A percentile compares a stretch with the other conserved stretches of the same genome.
These are phyloP conservation scores for Ogataea hybrid DNA, from an alignment of 1,139 yeast genomes.

Conservation along the genomic window DNA sequence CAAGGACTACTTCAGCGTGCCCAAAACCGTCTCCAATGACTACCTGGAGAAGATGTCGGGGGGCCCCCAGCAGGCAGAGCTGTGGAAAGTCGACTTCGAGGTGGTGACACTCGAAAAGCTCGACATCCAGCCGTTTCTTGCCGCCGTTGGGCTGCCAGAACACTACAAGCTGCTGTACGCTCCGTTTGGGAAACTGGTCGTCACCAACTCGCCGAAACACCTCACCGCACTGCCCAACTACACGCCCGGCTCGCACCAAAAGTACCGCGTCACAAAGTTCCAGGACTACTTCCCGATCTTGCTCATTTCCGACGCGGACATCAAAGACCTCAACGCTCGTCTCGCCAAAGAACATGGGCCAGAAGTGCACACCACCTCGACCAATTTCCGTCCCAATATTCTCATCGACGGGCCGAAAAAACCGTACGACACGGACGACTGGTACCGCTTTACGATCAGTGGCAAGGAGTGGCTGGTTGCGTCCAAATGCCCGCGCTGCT, in stretches of 20 bases:
- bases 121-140: slow-evolving; percentile 13
- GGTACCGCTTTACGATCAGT: slow-evolving; percentile 19
- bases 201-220: slow-evolving; percentile 20
- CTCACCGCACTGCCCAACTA: slow-evolving; percentile 7
- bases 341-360: slow-evolving; percentile 1
- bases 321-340: slow-evolving; percentile 13
- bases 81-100: slow-evolving; percentile 26
- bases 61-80: slow-evolving; percentile 13
- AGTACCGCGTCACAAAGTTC: slow-evolving; percentile 20
- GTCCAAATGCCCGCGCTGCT: slow-evolving; percentile 26
- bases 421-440: slow-evolving; percentile 23
- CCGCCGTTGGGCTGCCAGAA: slow-evolving; percentile 1
- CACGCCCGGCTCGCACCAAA: slow-evolving; percentile 6
- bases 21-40: slow-evolving; percentile 10
- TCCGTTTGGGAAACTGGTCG: slow-evolving; percentile 20
- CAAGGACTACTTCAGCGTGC: slow-evolving; percentile 16
- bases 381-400: slow-evolving; percentile 25
- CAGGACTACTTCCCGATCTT: slow-evolving; percentile 25
- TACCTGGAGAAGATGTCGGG: slow-evolving; percentile 9
- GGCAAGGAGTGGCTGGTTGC: slow-evolving; percentile 20
- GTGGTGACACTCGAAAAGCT: slow-evolving; percentile 12
- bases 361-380: slow-evolving; percentile 3
- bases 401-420: slow-evolving; percentile 16
- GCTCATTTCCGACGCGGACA: slow-evolving; percentile 20
- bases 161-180: slow-evolving; percentile 20